Conservation (phyloP, 2,329 filamentous ascomycete species). For the Juglanconis oblonga region DNA sequence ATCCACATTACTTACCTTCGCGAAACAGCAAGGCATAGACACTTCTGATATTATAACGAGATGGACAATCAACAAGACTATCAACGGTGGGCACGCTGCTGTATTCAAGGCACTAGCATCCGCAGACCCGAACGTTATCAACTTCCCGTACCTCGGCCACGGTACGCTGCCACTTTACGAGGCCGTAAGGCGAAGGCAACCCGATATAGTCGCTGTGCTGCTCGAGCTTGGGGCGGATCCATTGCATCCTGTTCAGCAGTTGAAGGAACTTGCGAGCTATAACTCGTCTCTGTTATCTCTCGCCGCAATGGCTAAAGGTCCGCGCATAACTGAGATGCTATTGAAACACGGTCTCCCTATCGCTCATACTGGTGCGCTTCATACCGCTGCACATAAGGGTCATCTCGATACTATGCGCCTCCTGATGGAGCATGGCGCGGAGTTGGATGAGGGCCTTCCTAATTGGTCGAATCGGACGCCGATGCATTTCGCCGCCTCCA, state of each 20-base stretch:
- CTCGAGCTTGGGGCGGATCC: constrained; percentile 8
- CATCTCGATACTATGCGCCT: constrained; percentile 7
- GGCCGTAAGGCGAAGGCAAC: constrained; percentile 6
- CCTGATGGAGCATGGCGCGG: constrained; percentile 3
- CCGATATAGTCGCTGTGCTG: constrained; percentile 5
- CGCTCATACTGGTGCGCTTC: background rate
- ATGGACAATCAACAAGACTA: background rate
- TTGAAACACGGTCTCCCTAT: constrained; percentile 1
- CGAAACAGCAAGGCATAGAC: background rate
- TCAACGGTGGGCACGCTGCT: background rate
- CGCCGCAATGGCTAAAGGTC: background rate
- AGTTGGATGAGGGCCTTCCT: background rate
- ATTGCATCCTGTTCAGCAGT: background rate
- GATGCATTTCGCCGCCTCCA: constrained; percentile 11
- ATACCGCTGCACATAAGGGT: background rate
- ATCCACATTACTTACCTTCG: constrained; percentile 6
- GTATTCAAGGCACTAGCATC: constrained; percentile 6
- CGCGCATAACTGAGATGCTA: constrained; percentile 3
- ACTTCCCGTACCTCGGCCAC: constrained; percentile 7
- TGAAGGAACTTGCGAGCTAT: background rate
- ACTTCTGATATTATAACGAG: background rate
- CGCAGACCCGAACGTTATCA: constrained; percentile 5
- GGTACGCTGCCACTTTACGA: constrained; percentile 4
- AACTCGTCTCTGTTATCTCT: constrained; percentile 6
- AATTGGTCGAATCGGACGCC: constrained; percentile 3